Evolutionary conservation across 2,329 filamentous ascomycete species (phyloP).

Genomic region (Beauveria brongniartii): DNA sequence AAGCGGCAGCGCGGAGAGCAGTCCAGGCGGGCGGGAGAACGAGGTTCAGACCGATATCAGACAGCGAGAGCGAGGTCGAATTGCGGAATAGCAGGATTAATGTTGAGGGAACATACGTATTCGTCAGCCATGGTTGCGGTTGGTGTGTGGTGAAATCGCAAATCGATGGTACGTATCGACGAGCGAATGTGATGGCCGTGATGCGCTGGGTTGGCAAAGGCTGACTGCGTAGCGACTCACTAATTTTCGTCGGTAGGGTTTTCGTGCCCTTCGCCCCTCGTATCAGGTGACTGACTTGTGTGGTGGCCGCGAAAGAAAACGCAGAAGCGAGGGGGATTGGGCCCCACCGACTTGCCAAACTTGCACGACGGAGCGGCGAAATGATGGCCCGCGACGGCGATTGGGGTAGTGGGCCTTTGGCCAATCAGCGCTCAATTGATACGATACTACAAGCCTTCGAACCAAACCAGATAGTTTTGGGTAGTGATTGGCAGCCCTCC

Average conservation of each 20-base stretch:
- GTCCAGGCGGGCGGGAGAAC: not conserved
- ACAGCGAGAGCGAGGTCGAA: not conserved
- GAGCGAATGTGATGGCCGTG: conserved; percentile 28
- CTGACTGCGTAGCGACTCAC: conserved; percentile 11
- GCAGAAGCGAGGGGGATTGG: not conserved
- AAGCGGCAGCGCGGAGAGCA: not conserved
- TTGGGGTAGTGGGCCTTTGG: not conserved
- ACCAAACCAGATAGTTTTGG: not conserved
- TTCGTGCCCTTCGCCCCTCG: conserved; percentile 30
- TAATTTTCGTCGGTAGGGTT: conserved; percentile 33
- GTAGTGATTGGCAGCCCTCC: not conserved
- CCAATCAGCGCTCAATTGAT: not conserved
- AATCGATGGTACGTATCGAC: conserved; percentile 34
- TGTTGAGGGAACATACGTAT: conserved; percentile 58
- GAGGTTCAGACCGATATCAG: not conserved
- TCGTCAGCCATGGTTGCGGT: conserved; percentile 76
- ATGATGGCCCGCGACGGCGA: not conserved
- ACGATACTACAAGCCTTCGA: not conserved
- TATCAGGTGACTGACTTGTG: conserved; percentile 27
- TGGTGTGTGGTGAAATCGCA: conserved; percentile 35
- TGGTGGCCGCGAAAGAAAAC: not conserved
- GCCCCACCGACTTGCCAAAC: not conserved
- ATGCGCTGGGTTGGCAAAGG: conserved; percentile 22
- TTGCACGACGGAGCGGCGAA: not conserved
- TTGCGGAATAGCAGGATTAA: not conserved